Conservation (phyloP, 2,329 filamentous ascomycete species). For the Trichoderma endophyticum region DNA sequence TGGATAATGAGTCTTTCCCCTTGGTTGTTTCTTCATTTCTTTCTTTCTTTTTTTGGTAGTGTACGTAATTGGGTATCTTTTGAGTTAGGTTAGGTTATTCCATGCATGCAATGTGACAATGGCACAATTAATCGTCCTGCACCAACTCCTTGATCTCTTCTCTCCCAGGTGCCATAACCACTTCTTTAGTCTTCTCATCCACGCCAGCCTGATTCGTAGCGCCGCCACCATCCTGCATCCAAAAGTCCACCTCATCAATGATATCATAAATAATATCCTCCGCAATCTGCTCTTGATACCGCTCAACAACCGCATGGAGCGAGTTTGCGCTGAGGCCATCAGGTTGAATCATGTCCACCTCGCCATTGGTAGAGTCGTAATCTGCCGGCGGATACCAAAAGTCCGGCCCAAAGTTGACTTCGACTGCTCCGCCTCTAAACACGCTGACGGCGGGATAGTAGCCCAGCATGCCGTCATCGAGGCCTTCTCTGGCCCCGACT, state of each 20-base stretch:
- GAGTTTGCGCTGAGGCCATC: constrained; percentile 27
- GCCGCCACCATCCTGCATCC: constrained; percentile 64
- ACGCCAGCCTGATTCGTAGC: constrained; percentile 46
- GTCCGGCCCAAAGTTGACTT: constrained; percentile 90
- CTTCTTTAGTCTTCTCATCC: constrained; percentile 44
- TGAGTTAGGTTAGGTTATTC: background rate
- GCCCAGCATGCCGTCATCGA: constrained; percentile 91
- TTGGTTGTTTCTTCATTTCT: background rate
- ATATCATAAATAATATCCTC: constrained; percentile 94
- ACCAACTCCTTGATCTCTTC: constrained; percentile 65
- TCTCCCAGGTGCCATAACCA: constrained; percentile 42
- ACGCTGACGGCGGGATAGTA: constrained; percentile 94
- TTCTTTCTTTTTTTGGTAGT: background rate
- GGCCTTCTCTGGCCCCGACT: constrained; percentile 74
- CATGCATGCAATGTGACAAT: background rate
- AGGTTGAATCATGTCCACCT: constrained; percentile 45
- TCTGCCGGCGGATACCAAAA: constrained; percentile 84
- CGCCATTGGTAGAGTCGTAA: constrained; percentile 43
- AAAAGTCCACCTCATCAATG: constrained; percentile 91
- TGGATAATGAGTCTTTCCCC: background rate
- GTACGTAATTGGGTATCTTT: constrained; percentile 14
- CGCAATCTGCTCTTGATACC: constrained; percentile 89
- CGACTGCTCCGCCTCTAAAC: constrained; percentile 84
- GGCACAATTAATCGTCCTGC: constrained; percentile 51
- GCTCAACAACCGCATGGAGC: constrained; percentile 65